A percentile compares a stretch with the other conserved stretches of the same genome.
Evolutionary conservation across 768 basidiomycete species (phyloP).

Genomic region (Lenzites betulinus): DNA sequence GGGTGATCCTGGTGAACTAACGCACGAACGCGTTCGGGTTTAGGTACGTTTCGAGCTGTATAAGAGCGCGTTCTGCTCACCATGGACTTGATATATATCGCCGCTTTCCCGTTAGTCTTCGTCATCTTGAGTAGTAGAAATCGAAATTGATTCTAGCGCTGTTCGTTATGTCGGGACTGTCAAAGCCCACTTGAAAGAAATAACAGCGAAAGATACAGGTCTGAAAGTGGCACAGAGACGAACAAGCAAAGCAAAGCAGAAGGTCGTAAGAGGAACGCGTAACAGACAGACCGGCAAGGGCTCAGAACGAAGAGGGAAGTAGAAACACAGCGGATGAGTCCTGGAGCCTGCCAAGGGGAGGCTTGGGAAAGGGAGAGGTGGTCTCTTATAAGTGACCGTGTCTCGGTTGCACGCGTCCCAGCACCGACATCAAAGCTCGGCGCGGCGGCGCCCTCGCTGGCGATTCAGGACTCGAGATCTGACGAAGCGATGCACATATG

Average conservation of each 20-base stretch:
- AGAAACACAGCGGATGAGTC: neutral
- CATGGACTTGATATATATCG: constrained; percentile 15
- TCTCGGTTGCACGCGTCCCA: too few species aligned
- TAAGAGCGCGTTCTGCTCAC: neutral
- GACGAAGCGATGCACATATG: too few species aligned
- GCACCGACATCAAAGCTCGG: too few species aligned
- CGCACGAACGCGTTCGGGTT: neutral
- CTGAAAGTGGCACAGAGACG: neutral
- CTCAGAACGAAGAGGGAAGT: neutral
- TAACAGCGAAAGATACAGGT: neutral
- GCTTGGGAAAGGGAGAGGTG: too few species aligned
- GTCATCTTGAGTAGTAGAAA: neutral
- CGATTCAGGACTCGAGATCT: too few species aligned
- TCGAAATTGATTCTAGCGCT: neutral
- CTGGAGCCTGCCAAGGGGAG: constrained; percentile 12
- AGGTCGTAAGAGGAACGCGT: neutral
- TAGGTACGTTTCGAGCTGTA: neutral
- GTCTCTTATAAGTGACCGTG: too few species aligned
- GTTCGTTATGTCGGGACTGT: constrained; percentile 11
- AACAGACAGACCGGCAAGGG: neutral
- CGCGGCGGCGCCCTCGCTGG: too few species aligned
- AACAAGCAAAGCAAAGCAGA: neutral
- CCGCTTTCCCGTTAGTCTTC: neutral
- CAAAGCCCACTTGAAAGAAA: constrained; percentile 15
- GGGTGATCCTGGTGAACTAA: constrained; percentile 35